Conservation (phyloP, 768 basidiomycete species). For the Suillus plorans region DNA sequence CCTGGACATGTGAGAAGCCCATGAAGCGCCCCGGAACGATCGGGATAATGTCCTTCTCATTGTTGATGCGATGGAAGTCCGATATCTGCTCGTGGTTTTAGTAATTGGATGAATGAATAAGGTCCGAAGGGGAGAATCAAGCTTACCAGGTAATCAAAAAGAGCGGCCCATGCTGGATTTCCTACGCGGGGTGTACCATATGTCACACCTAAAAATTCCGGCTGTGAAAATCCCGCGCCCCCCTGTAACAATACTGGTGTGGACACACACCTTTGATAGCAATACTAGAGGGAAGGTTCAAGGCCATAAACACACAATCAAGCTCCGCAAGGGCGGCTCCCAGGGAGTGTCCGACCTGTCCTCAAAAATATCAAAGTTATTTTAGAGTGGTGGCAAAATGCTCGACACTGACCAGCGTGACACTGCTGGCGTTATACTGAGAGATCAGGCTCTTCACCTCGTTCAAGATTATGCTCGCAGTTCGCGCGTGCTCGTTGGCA, state of each 20-base stretch:
- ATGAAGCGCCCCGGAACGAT: slow-evolving; percentile 53
- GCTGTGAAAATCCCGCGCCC: neutral
- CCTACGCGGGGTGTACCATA: slow-evolving; percentile 32
- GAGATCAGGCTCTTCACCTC: slow-evolving; percentile 43
- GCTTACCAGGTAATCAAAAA: slow-evolving; percentile 27
- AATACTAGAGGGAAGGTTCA: slow-evolving; percentile 45
- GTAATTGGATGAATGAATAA: neutral
- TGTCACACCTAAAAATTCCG: slow-evolving; percentile 16
- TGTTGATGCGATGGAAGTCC: slow-evolving; percentile 29
- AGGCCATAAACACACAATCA: slow-evolving; percentile 45
- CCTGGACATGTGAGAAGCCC: slow-evolving; percentile 42
- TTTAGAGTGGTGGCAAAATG: slow-evolving; percentile 3
- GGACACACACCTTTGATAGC: slow-evolving; percentile 22
- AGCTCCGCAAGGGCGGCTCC: slow-evolving; percentile 55
- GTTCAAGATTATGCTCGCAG: slow-evolving; percentile 43
- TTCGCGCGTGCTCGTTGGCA: slow-evolving; percentile 47
- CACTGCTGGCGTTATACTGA: slow-evolving; percentile 35
- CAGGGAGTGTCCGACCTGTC: slow-evolving; percentile 47
- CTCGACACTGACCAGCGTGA: slow-evolving; percentile 38
- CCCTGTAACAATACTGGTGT: neutral
- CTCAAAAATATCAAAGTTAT: neutral
- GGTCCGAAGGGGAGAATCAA: neutral
- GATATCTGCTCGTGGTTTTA: slow-evolving; percentile 14
- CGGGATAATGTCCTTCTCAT: slow-evolving; percentile 47
- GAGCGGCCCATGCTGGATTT: slow-evolving; percentile 26